phyloP scores from a whole-genome alignment of 2,329 filamentous ascomycete species.

The Pestalotiopsis sp. region DNA sequence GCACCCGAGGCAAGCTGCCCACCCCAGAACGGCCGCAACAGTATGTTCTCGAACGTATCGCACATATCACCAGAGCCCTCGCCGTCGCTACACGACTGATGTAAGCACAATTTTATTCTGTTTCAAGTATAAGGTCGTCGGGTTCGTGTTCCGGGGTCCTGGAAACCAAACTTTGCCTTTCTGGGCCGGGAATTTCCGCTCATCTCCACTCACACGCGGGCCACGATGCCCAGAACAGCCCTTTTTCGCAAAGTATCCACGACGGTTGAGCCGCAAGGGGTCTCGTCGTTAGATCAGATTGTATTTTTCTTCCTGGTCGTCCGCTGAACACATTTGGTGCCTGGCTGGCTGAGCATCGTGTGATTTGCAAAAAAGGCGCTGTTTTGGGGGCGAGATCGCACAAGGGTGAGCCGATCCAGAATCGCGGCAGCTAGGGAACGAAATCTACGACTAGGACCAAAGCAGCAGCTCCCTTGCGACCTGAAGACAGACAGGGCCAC shows the following conservation, averaged over 20 bases:
- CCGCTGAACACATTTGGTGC: neutral
- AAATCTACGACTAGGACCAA: neutral
- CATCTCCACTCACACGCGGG: neutral
- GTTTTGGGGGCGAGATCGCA: neutral
- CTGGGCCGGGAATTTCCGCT: neutral
- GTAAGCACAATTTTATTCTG: constrained; percentile 1
- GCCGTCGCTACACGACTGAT: neutral
- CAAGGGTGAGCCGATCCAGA: neutral
- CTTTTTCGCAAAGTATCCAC: neutral
- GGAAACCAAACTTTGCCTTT: neutral
- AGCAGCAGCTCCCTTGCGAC: neutral
- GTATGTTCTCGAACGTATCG: neutral
- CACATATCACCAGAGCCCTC: neutral
- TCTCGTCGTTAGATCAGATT: neutral
- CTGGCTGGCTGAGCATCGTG: neutral
- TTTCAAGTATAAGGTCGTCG: neutral
- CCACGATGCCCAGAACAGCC: neutral
- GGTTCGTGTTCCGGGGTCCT: neutral
- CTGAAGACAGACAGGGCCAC: neutral
- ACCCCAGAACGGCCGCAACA: neutral
- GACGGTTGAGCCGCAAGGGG: neutral
- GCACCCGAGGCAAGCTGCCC: neutral
- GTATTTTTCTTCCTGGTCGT: neutral
- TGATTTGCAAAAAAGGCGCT: neutral
- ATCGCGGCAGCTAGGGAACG: neutral